Evolutionary conservation across 176 grass and related monocot genomes (phyloP).

Genomic region (Aegilops tauschii): DNA sequence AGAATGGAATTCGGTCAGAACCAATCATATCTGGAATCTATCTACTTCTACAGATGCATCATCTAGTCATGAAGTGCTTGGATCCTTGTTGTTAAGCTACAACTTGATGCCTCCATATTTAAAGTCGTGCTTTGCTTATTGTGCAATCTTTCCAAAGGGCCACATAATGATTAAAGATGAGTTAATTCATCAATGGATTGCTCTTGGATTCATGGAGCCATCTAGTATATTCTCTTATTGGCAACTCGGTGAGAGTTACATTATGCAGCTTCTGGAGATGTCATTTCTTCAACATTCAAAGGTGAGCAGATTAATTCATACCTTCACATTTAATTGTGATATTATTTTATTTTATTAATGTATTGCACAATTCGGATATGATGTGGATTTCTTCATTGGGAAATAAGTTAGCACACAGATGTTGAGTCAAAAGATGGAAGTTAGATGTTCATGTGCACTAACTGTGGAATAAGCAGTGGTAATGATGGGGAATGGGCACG

Average conservation of each 20-base stretch:
- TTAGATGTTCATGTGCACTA: too few species aligned
- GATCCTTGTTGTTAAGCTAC: background rate
- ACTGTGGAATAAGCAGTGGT: too few species aligned
- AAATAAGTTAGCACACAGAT: too few species aligned
- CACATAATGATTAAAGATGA: background rate
- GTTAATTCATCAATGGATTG: conserved; percentile 35
- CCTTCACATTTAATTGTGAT: too few species aligned
- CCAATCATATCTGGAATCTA: background rate
- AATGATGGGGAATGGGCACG: too few species aligned
- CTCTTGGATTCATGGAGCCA: background rate
- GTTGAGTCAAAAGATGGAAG: too few species aligned
- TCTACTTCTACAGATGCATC: background rate
- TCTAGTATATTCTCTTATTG: background rate
- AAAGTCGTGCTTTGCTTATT: conserved; percentile 26
- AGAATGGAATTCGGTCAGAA: background rate
- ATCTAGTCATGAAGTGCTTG: background rate
- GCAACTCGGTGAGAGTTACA: background rate
- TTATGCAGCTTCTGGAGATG: background rate
- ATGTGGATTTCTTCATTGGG: too few species aligned
- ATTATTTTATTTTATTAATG: too few species aligned
- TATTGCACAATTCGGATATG: too few species aligned
- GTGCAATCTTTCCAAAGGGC: conserved; percentile 18
- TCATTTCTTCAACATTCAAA: background rate
- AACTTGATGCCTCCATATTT: background rate
- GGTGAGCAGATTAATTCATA: background rate